Base-by-base conservation (phyloP, 2,329 filamentous ascomycete species). In the Chaetomium olivaceum region DNA sequence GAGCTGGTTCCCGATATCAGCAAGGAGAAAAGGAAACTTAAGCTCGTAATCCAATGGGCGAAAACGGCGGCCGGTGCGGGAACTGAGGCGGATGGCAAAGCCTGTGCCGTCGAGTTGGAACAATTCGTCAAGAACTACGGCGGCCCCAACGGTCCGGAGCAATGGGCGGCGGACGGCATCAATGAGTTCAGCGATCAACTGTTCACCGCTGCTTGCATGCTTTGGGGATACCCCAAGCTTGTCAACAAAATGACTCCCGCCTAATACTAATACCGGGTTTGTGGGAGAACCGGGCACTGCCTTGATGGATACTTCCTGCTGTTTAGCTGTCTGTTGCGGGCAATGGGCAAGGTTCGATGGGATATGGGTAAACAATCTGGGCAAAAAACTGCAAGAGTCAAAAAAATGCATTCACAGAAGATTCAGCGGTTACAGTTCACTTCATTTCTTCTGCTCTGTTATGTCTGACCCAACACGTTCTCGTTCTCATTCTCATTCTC, bases 101-200 rank as follows among this genome's bases (percentile, higher is more conserved):
- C 4, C 3, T 55, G 59, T 25, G 4, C 46, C 9, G 2, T 3
- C 2, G 19, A 23, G 4, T 31, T 61, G 16, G 16, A 29, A 8
- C 31, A 61, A 4, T 61, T 23, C 5, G 25, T 61, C 23, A 16
- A 19, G 33, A 19, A 25, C 23, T 55, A 55, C 19, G 59, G 59
- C 12, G 59, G 59, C 5, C 50, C 59, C 2, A 23, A 61, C 21
- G 58, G 58, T 21, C n/a, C 29, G 0, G 2, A 2, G 1, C 59
- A 61, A 50, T 61, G 59, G 59, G 58, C 14, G 6, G 58, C 58
- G 6, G 58, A 61, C 11, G 48, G 29, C 14, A 39, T 61, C 58
- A 36, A 61, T 21, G 3, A 1, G 6, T 61, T 61, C 58, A 36
- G 19, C 31, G 16, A 23, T 16, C 2, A 19, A 6, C 4, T 61